Base-by-base conservation (phyloP, 2,329 filamentous ascomycete species). In the Triangularia verruculosa region DNA sequence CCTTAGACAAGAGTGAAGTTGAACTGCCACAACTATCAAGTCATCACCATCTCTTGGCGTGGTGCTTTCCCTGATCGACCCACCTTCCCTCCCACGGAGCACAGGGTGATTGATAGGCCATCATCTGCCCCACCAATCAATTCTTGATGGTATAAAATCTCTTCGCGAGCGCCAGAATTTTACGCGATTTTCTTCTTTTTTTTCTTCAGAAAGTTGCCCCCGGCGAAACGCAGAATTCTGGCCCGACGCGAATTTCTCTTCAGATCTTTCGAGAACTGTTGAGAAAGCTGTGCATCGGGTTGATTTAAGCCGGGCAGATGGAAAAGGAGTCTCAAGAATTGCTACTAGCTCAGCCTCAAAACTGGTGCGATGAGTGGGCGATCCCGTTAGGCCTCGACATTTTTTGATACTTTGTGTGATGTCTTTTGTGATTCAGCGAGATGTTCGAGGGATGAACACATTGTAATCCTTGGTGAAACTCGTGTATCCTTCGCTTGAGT, bases 351-450 rank as follows among this genome's bases (percentile, higher is more conserved):
- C 13, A 43, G 30, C 17, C 13, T 39, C 13, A 39, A 47, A 47
- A 34, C 30, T 70, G 63, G n/a, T 47, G 67, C 77, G 76, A 78
- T 84, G 75, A 77, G 72, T 82, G 78, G 79, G 79, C 83, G 82
- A 81, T 86, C 83, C 84, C 84, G 84, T 87, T 86, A 82, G 85
- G 83, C 80, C 76, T 81, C 83, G 81, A 86, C 83, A 85, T 83
- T 70, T 64, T 52, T 24, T 54, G 59, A 59, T 65, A 43, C 60
- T 60, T 57, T 63, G 62, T 68, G 63, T 64, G 64, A 59, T 64
- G 56, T 59, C 58, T 22, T n/a, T 43, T 28, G 39, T 61, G n/a
- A 61, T 28, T 28, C 27, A 28, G 5, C 9, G 27, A 28, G 27
- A 28, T 28, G 9, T 28, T 28, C 9, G 27, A 28, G 27, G 9